Evolutionary conservation across 495 filamentous ascomycete species (phyloP).

Genomic region (Penicillium atrosanguineum): DNA sequence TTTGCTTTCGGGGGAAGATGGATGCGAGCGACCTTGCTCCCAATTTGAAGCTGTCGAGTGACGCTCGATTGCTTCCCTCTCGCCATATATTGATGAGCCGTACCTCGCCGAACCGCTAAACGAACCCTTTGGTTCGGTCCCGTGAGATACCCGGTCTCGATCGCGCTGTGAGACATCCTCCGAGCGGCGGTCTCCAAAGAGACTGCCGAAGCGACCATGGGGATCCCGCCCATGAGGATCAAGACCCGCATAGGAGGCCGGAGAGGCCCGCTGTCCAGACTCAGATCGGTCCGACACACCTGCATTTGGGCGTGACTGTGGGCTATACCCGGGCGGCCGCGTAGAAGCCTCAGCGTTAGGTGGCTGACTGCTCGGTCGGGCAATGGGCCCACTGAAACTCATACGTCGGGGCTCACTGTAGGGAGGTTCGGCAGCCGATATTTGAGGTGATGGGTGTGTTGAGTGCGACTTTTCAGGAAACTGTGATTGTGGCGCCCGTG

Average conservation of each 20-base stretch:
- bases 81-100: slow-evolving; percentile 29
- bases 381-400: slow-evolving; percentile 40
- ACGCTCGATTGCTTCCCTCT: slow-evolving; percentile 33
- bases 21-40: slow-evolving; percentile 42
- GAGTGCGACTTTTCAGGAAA: slow-evolving; percentile 42
- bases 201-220: slow-evolving; percentile 27
- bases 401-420: slow-evolving; percentile 37
- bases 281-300: slow-evolving; percentile 30
- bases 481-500: slow-evolving; percentile 32
- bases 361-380: slow-evolving; percentile 45
- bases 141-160: slow-evolving; percentile 32
- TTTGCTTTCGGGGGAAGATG: slow-evolving; percentile 40
- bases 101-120: slow-evolving; percentile 23
- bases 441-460: slow-evolving; percentile 40
- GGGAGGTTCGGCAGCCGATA: slow-evolving; percentile 34
- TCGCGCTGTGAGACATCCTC: slow-evolving; percentile 39
- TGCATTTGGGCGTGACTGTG: slow-evolving; percentile 31
- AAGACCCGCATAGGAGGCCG: slow-evolving; percentile 29
- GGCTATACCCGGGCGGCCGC: slow-evolving; percentile 38
- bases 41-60: slow-evolving; percentile 29
- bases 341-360: slow-evolving; percentile 36
- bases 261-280: slow-evolving; percentile 12
- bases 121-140: slow-evolving; percentile 31
- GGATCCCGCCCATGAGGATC: slow-evolving; percentile 26
- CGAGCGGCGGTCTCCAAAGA: slow-evolving; percentile 44